Evolutionary conservation across 352 stramenopile species (phyloP).

Genomic region (Globisporangium mamillatum): DNA sequence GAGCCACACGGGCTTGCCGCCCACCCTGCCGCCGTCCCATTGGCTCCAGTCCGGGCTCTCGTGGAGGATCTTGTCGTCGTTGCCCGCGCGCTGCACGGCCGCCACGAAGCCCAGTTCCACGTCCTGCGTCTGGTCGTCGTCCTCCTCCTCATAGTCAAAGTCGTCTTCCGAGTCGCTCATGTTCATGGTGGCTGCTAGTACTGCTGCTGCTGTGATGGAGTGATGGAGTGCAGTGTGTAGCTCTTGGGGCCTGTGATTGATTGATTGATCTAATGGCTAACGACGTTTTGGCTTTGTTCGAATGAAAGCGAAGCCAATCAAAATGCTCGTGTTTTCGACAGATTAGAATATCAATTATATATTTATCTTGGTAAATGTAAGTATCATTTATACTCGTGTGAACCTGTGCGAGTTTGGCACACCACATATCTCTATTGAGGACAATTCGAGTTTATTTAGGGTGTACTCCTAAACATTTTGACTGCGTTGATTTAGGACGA

Average conservation of each 20-base stretch:
- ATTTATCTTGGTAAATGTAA: neutral
- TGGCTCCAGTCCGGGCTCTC: slow-evolving; percentile 67
- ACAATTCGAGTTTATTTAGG: no score
- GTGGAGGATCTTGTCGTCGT: slow-evolving; percentile 33
- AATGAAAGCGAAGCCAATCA: slow-evolving; percentile 6
- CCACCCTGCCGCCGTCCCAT: slow-evolving; percentile 93
- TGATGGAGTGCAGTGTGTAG: neutral
- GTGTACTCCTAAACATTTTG: no score
- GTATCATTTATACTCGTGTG: no score
- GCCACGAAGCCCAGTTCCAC: slow-evolving; percentile 81
- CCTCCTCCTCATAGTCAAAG: slow-evolving; percentile 32
- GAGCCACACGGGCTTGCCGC: slow-evolving; percentile 88
- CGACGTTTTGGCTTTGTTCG: slow-evolving; percentile 1
- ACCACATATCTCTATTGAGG: no score
- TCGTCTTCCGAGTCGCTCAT: slow-evolving; percentile 55
- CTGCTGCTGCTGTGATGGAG: neutral
- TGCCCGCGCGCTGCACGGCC: slow-evolving; percentile 26
- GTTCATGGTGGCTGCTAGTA: neutral
- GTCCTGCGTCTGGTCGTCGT: slow-evolving; percentile 30
- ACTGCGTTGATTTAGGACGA: no score
- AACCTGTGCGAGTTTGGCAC: no score
- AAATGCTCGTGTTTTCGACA: neutral
- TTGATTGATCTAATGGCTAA: neutral
- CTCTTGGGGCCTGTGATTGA: neutral
- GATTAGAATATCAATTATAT: neutral